Evolutionary conservation across 2,329 filamentous ascomycete genomes (phyloP), one percentile per base, ranked within the genome.

Genomic region (Curvularia sp.): DNA sequence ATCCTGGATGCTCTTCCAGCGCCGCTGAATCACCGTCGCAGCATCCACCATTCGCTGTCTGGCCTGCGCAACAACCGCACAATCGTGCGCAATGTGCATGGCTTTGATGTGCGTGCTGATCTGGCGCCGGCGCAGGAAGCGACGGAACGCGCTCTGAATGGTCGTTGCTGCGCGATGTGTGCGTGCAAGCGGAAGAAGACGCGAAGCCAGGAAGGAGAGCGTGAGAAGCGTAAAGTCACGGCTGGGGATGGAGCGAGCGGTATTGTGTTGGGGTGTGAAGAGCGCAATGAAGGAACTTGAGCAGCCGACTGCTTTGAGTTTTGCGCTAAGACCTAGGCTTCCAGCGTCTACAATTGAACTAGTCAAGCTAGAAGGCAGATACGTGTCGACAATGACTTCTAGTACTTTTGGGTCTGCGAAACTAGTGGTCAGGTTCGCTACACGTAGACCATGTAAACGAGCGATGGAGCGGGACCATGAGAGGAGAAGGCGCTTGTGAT

Each of bases 141-240:
- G 45, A 18, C 85, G 81, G 77, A 81, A 87, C 6, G 78, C 78
- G 15, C 76, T 75, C 67, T 88, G 86, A 15, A 89, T 80, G 0
- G 77, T 77, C 2, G 76, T 69, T 0, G 85, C 84, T 2, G 86
- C 86, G 42, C 81, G 80, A 56, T 80, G 76, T 12, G 74, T 75
- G 55, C 78, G 78, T 1, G 81, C 80, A 5, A 84, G 78, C 0
- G 82, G 80, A 3, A 88, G 76, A 1, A 88, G 75, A 39, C 86
- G 80, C 3, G 84, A 86, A 41, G 84, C 85, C 5, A 89, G 80
- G 69, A 87, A 87, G 3, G 85, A 80, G 7, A 89, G 80, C 2
- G 83, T 81, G 2, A 83, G 81, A 25, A 87, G 70, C 0, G 83
- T 85, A 60, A 86, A 87, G 63, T 83, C 80, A 25, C 77, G 77